A percentile compares a stretch with the other conserved stretches of the same genome.
phyloP scores from a whole-genome alignment of 495 filamentous ascomycete genomes.

The Darksidea phi region DNA sequence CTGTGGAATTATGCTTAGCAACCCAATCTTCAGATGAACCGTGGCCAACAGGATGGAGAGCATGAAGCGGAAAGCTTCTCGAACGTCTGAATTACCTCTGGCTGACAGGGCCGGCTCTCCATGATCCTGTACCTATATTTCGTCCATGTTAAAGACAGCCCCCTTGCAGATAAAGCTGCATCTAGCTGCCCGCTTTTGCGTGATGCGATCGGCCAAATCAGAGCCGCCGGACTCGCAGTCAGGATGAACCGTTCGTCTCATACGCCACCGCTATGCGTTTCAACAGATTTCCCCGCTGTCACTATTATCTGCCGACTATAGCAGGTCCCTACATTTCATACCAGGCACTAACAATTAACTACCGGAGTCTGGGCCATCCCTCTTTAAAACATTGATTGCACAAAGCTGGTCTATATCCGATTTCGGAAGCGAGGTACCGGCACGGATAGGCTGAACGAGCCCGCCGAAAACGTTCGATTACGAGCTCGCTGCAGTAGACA shows the following conservation, averaged over 20 bases:
- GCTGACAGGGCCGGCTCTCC: slow-evolving; percentile 29
- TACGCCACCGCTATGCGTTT: slow-evolving; percentile 27
- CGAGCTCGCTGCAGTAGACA: background rate
- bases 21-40: slow-evolving; percentile 16
- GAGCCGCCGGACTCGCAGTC: slow-evolving; percentile 33
- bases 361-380: background rate
- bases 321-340: slow-evolving; percentile 3
- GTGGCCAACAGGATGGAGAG: slow-evolving; percentile 4
- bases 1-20: slow-evolving; percentile 31
- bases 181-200: slow-evolving; percentile 14
- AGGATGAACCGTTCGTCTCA: slow-evolving; percentile 24
- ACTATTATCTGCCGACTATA: slow-evolving; percentile 29
- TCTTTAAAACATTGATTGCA: background rate
- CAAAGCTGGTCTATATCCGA: slow-evolving; percentile 24
- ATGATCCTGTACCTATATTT: slow-evolving; percentile 16
- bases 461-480: background rate
- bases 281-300: slow-evolving; percentile 24
- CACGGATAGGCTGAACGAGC: background rate
- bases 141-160: slow-evolving; percentile 19
- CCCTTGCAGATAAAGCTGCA: slow-evolving; percentile 5
- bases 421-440: background rate
- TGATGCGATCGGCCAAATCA: slow-evolving; percentile 26
- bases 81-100: slow-evolving; percentile 30
- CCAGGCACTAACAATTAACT: background rate
- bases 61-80: slow-evolving; percentile 32